Evolutionary conservation across 768 basidiomycete genomes (phyloP), one percentile per base, ranked within the genome.

Genomic region (Filobasidium floriforme): DNA sequence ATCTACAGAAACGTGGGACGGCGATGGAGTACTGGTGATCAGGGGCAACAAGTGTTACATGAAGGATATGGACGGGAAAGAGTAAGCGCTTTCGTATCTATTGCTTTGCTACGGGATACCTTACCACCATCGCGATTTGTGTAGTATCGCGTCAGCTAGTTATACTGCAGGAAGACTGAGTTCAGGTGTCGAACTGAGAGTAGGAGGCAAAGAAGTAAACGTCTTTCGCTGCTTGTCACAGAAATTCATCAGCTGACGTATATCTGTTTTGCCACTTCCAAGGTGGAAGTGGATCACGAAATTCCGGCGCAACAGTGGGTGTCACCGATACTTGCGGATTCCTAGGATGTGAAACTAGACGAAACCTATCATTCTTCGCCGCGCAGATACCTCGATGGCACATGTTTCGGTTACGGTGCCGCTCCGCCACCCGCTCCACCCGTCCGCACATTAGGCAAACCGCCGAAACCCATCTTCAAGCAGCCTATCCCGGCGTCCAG

Each of bases 1-100:
- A 41, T 11, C 12, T 3, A 15, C 66, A 77, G 76, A 78, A 65
- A 78, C 77, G 7, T 78, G 77, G 77, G 77, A 78, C 59, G 76
- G 75, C 14, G 77, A 78, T 64, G 77, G 75, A 0, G 73, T 68
- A 43, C 67, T 78, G 37, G 69, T 71, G 24, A 68, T 77, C 14
- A 64, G 67, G 9, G 74, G 76, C 24, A 71, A 61, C 22, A 68
- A 62, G 54, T 70, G 73, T 22, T 65, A 46, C 1, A 73, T 78
- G 71, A 64, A 75, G 12, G 73, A 71, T 66, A 75, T 76, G 59
- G 71, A 76, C 19, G 76, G 73, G 22, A 70, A 73, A 29, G 66
- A 68, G 76, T 77, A 49, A 70, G 76, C 62, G 28, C 19, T 14
- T 11, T 55, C 10, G 28, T 37, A 3, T 52, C 19, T 18, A 7